A percentile compares a stretch with the other conserved stretches of the same genome.
phyloP scores from a whole-genome alignment of 257 asterid species.

The Plectranthus barbatus region DNA sequence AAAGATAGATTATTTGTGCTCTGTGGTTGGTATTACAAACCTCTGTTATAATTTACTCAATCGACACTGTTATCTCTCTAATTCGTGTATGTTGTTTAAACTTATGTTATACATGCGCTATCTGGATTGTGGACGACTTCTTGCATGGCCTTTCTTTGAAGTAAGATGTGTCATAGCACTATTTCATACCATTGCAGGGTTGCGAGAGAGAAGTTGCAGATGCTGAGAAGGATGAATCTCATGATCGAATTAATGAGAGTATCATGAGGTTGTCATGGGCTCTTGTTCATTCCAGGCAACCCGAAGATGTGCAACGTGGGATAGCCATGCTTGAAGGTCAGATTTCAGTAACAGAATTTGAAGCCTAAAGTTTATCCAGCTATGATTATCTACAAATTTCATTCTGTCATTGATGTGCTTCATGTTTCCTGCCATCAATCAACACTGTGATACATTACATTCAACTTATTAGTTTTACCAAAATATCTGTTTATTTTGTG shows the following conservation, averaged over 20 bases:
- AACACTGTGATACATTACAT: background rate
- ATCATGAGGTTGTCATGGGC: conserved; percentile 85
- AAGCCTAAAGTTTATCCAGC: background rate
- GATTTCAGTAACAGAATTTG: background rate
- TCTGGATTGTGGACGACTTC: background rate
- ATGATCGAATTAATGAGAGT: conserved; percentile 40
- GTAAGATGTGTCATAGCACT: background rate
- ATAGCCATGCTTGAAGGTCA: conserved; percentile 76
- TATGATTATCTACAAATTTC: background rate
- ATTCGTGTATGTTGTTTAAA: background rate
- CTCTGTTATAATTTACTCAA: background rate
- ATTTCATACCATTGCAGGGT: conserved; percentile 27
- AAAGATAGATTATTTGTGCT: background rate
- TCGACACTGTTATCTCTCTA: background rate
- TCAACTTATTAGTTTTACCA: background rate
- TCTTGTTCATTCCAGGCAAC: conserved; percentile 60
- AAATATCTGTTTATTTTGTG: background rate
- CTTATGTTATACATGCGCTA: background rate
- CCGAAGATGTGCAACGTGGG: conserved; percentile 69
- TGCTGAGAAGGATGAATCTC: conserved; percentile 34
- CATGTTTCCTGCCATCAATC: background rate
- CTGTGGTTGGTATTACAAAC: background rate
- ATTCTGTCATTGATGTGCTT: background rate
- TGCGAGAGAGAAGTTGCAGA: conserved; percentile 69
- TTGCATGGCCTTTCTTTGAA: background rate